Base-by-base conservation (phyloP, 352 stramenopile species). In the Globisporangium paroecandrum region DNA sequence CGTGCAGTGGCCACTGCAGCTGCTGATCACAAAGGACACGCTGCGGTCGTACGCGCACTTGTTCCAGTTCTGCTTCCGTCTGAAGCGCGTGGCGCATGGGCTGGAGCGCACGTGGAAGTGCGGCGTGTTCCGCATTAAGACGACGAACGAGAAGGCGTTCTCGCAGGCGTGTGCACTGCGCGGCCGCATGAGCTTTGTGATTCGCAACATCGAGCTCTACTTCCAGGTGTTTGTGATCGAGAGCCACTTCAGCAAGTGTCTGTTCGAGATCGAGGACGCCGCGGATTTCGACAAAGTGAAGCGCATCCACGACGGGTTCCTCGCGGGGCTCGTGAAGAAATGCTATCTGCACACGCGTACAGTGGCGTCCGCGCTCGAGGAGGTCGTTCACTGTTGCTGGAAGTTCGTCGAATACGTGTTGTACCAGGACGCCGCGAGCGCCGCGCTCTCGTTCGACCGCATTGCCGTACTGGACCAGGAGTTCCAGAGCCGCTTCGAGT, bases 191-290 rank as follows among this genome's bases (percentile, higher is more conserved):
- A 87, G 75, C 60, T 92, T 91, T 58, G 87, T 91, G 20, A 70
- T 94, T 24, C 85, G 82, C 36, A 90, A 86, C 38, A 63, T 94
- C 1, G 76, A 89, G 72, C 69, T 90, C 43, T 80, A 93, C 60
- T 92, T 92, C 55, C 85, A 94, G 41, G 77, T 94, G 49, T 88
- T 87, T 63, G 85, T 94, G 51, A 83, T 94, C 64, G 81, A 93
- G 65, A 76, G 69, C 58, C 82, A 72, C 55, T 93, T 88, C 57
- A 70, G 72, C 34, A 81, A 87, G 68, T 90, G 79, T 38, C 57
- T 89, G 27, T 61, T 67, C 3, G 74, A 90, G n/a, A 76, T 92
- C 27, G 66, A 81, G 9, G 64, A 62, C 1, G 78, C 83, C 20
- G 27, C 70, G 0, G 82, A 94, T 64, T 91, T 92, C 62, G 87